phyloP scores from a whole-genome alignment of 371 early-diverging fungal species.

The Haplosporangium sp. region DNA sequence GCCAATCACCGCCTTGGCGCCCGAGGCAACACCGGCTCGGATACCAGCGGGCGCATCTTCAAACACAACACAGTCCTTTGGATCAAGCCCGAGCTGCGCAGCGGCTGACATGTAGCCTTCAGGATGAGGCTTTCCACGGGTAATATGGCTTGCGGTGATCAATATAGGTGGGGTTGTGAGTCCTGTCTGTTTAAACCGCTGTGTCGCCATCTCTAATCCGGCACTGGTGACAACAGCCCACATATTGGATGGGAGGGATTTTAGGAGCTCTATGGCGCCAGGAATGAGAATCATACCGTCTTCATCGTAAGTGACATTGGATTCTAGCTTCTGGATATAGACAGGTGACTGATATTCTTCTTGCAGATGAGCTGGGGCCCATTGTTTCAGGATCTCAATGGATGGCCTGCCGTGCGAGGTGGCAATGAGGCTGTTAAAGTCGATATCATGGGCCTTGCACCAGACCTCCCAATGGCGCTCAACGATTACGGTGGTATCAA shows the following conservation, averaged over 20 bases:
- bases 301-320: slow-evolving; percentile 21
- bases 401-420: slow-evolving; percentile 63
- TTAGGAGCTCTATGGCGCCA: slow-evolving; percentile 51
- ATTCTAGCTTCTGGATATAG: slow-evolving; percentile 51
- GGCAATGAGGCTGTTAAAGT: slow-evolving; percentile 43
- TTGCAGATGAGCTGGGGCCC: slow-evolving; percentile 51
- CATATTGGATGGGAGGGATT: slow-evolving; percentile 23
- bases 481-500: slow-evolving; percentile 55
- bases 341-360: slow-evolving; percentile 43
- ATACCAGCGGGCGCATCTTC: slow-evolving; percentile 80
- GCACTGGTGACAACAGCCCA: slow-evolving; percentile 66
- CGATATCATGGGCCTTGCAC: slow-evolving; percentile 49
- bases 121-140: slow-evolving; percentile 72
- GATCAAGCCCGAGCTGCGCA: slow-evolving; percentile 55
- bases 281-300: slow-evolving; percentile 57
- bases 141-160: slow-evolving; percentile 58
- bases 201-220: slow-evolving; percentile 52
- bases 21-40: slow-evolving; percentile 65
- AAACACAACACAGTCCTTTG: slow-evolving; percentile 72
- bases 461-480: slow-evolving; percentile 54
- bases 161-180: slow-evolving; percentile 54
- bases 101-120: slow-evolving; percentile 72
- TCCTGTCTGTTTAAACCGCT: slow-evolving; percentile 54
- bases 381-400: slow-evolving; percentile 58
- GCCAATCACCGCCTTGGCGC: slow-evolving; percentile 69